These are phyloP conservation scores for Lactuca sativa DNA, from an alignment of 129 eudicot species.

Conservation along the genomic window DNA sequence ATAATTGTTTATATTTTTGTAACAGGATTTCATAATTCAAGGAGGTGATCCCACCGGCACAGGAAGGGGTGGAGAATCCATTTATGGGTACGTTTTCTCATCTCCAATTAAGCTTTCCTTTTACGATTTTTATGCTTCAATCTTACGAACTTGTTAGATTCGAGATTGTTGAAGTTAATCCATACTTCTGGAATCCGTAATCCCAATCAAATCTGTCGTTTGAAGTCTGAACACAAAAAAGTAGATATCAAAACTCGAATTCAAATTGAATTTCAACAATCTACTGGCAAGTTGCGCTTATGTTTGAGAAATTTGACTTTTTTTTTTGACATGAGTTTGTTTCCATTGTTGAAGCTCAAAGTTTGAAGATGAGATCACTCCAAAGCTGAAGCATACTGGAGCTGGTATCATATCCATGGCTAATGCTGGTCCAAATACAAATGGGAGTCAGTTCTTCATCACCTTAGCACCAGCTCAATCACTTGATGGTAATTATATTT, in stretches of 20 bases:
- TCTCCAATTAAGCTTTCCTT: not conserved
- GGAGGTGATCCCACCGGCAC: constrained; percentile 99
- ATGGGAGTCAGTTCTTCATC: constrained; percentile 95
- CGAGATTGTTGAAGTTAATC: not conserved
- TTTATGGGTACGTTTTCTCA: constrained; percentile 61
- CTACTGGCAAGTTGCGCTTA: not conserved
- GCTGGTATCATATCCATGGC: constrained; percentile 99
- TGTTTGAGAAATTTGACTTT: not conserved
- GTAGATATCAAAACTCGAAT: not conserved
- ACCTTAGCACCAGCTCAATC: constrained; percentile 96
- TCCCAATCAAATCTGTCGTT: not conserved
- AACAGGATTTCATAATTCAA: constrained; percentile 89
- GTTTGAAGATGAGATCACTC: constrained; percentile 86
- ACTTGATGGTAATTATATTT: constrained; percentile 58
- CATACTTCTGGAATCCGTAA: not conserved
- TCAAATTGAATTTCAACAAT: not conserved
- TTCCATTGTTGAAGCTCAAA: constrained; percentile 51
- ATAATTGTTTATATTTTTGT: constrained; percentile 5
- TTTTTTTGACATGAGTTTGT: constrained; percentile 19
- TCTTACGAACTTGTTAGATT: not conserved
- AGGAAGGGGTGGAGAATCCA: constrained; percentile 98
- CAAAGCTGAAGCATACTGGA: constrained; percentile 95
- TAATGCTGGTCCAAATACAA: constrained; percentile 98
- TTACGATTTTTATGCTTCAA: not conserved
- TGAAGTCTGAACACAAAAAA: not conserved